Conservation (phyloP, 1,284 basidiomycete genomes). For the Pseudozyma tsukubaensis region DNA sequence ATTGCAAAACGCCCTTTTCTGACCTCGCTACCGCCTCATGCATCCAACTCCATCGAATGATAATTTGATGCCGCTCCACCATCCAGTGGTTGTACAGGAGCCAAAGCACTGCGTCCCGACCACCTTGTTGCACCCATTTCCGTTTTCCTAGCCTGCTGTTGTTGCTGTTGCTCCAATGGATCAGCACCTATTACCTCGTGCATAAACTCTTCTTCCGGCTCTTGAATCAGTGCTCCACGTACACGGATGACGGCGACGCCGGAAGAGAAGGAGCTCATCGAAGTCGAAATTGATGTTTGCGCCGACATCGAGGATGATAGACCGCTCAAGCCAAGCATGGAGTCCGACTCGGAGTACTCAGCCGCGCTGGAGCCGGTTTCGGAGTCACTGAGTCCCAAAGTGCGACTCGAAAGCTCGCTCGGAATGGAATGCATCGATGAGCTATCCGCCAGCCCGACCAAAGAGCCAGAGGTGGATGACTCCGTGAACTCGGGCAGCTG, state of each 20-base stretch:
- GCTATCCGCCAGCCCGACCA: slow-evolving; percentile 24
- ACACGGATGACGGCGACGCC: slow-evolving; percentile 42
- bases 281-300: slow-evolving; percentile 10
- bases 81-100: slow-evolving; percentile 18
- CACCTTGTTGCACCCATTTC: slow-evolving; percentile 3
- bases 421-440: slow-evolving; percentile 27
- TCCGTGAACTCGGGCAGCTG: slow-evolving; percentile 61
- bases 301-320: slow-evolving; percentile 24
- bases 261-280: slow-evolving; percentile 28
- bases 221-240: slow-evolving; percentile 65
- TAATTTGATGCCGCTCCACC: not conserved
- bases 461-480: slow-evolving; percentile 30
- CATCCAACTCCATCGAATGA: slow-evolving; percentile 34
- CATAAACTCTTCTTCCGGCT: slow-evolving; percentile 61
- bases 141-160: not conserved
- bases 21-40: not conserved
- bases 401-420: slow-evolving; percentile 36
- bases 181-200: slow-evolving; percentile 53
- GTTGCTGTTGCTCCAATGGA: slow-evolving; percentile 17
- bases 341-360: slow-evolving; percentile 28
- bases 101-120: slow-evolving; percentile 10
- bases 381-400: slow-evolving; percentile 26
- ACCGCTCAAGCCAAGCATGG: slow-evolving; percentile 39
- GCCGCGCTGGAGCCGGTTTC: slow-evolving; percentile 26
- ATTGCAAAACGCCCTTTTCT: no score